Evolutionary conservation across 371 early-diverging fungal genomes (phyloP).

Genomic region (Apophysomyces elegans): DNA sequence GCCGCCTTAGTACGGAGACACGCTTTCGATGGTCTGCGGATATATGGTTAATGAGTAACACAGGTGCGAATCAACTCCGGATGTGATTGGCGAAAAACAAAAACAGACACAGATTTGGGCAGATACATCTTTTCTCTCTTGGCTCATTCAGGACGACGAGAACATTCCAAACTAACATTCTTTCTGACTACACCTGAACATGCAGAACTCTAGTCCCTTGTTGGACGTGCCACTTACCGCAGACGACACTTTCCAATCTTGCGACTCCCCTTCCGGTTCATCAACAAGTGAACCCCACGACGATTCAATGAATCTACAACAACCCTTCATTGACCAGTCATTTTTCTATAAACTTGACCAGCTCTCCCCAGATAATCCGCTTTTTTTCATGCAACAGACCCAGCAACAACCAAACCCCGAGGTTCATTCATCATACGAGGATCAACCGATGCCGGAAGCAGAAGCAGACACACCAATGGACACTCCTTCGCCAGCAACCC

Average conservation of each 20-base stretch:
- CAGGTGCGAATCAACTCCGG: conserved; percentile 9
- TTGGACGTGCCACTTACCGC: conserved; percentile 20
- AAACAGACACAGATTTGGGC: conserved; percentile 6
- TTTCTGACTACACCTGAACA: conserved; percentile 9
- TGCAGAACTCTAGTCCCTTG: conserved; percentile 25
- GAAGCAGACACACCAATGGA: conserved; percentile 17
- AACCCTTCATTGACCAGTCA: conserved; percentile 39
- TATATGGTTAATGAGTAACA: not conserved
- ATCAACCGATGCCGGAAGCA: conserved; percentile 6
- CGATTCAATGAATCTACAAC: conserved; percentile 30
- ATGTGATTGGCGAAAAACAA: conserved; percentile 12
- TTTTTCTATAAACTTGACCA: conserved; percentile 48
- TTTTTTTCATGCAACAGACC: conserved; percentile 40
- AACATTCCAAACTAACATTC: not conserved
- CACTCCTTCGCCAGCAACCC: conserved; percentile 13
- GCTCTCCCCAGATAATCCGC: conserved; percentile 34
- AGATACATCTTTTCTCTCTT: conserved; percentile 8
- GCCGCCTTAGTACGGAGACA: not conserved
- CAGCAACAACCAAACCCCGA: conserved; percentile 17
- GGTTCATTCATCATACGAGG: conserved; percentile 14
- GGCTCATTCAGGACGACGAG: conserved; percentile 12
- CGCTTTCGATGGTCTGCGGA: not conserved
- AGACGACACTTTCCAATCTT: conserved; percentile 22
- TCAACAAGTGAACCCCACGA: conserved; percentile 31
- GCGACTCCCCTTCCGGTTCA: conserved; percentile 27